Base-by-base conservation (phyloP, 805 yeast species). In the Suhomyces sp. region DNA sequence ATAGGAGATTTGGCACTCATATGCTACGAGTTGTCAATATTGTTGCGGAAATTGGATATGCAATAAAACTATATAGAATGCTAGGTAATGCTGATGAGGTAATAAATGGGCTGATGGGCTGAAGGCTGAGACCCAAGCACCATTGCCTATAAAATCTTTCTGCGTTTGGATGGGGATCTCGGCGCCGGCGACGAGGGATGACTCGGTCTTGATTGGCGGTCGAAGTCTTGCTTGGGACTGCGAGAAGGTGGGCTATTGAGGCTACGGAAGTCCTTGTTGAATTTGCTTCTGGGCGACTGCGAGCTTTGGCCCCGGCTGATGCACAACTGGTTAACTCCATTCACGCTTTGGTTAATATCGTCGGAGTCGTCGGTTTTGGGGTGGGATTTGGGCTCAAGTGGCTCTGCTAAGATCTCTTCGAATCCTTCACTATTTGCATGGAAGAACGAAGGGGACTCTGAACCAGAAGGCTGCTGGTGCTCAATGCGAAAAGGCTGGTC, bases 401-500 rank as follows among this genome's bases (percentile, higher is more conserved):
- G 42, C n/a, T 17, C 40, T 5, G 36, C 24, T 10, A 47, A 27
- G 27, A 54, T 23, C n/a, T 49, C 51, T 4, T 35, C 46, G 10
- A 42, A 42, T 19, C 56, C 46, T 23, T 24, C 46, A 8, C 26
- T 17, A 3, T 13, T 38, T 13, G 42, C 42, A 9, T 38, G 42
- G 9, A 38, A 38, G n/a, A 38, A 38, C 13, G 42, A 17, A 17
- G 42, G 42, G 4, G 42, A 38, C 19, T 38, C 42, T 5, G 42
- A 38, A 6, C 42, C 42, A 12, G 42, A 15, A 19, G 26, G 27
- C 10, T 31, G 47, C 12, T 51, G 42, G 44, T 60, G 60, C 38
- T 53, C 55, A 27, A 62, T 62, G 29, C 50, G 57, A 38, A 62
- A 56, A 12, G 52, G 48, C 46, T 60, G 60, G 51, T 60, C 48